A percentile compares a stretch with the other conserved stretches of the same genome.
These are phyloP conservation scores for Litchi chinensis DNA, from an alignment of 345 rosid species.

Conservation along the genomic window DNA sequence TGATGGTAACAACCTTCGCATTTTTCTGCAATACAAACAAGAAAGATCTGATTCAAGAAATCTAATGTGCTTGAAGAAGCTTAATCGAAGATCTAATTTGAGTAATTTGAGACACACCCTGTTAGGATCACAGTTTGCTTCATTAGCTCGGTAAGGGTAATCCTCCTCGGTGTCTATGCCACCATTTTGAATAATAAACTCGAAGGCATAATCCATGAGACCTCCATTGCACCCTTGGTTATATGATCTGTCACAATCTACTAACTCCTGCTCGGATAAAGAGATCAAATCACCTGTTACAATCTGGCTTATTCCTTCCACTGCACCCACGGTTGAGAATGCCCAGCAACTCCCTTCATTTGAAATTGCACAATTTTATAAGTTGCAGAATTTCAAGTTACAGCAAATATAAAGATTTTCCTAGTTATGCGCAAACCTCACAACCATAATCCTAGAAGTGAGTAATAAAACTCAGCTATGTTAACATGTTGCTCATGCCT, in stretches of 20 bases:
- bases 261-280: constrained; percentile 75
- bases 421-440: neutral
- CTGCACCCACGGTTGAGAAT: constrained; percentile 75
- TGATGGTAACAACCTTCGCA: constrained; percentile 68
- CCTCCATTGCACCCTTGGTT: constrained; percentile 80
- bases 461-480: too few relatives aligned
- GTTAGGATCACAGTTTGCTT: constrained; percentile 47
- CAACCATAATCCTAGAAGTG: too few relatives aligned
- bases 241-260: constrained; percentile 65
- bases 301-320: constrained; percentile 75
- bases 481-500: too few relatives aligned
- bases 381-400: neutral
- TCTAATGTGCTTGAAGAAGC: neutral
- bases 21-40: constrained; percentile 45
- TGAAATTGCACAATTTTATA: neutral
- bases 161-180: constrained; percentile 70
- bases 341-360: constrained; percentile 88
- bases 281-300: constrained; percentile 63
- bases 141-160: constrained; percentile 58
- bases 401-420: neutral
- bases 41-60: neutral
- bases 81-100: neutral
- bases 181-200: constrained; percentile 63
- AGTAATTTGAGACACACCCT: constrained; percentile 39
- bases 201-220: constrained; percentile 73